These are phyloP conservation scores for Pilobolus umbonatus DNA, from an alignment of 192 early-diverging fungal genomes.

Conservation along the genomic window DNA sequence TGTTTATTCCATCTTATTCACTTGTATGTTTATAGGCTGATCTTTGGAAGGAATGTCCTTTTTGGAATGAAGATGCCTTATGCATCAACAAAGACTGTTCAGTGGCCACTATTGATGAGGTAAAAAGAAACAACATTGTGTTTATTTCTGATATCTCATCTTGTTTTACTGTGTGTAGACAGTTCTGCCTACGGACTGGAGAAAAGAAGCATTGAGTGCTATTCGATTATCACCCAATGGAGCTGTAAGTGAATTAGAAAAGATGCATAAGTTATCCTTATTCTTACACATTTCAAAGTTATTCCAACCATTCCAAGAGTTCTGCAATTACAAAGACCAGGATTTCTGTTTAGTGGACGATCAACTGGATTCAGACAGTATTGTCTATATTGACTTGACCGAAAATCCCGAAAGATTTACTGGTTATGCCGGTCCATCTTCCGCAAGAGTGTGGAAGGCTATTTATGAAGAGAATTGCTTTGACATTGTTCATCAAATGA, in stretches of 20 bases:
- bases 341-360: slow-evolving; percentile 92
- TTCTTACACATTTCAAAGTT: slow-evolving; percentile 36
- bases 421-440: slow-evolving; percentile 87
- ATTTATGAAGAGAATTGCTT: slow-evolving; percentile 99
- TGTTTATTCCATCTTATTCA: background rate
- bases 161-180: slow-evolving; percentile 23
- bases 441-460: slow-evolving; percentile 88
- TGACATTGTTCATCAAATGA: slow-evolving; percentile 60
- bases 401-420: slow-evolving; percentile 97
- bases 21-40: slow-evolving; percentile 73
- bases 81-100: slow-evolving; percentile 85
- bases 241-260: slow-evolving; percentile 31
- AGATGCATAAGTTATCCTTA: background rate
- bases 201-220: slow-evolving; percentile 59
- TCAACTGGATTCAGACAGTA: slow-evolving; percentile 46
- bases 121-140: slow-evolving; percentile 5
- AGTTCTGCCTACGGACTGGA: slow-evolving; percentile 45
- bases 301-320: slow-evolving; percentile 48
- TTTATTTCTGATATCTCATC: slow-evolving; percentile 31
- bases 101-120: slow-evolving; percentile 78
- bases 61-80: slow-evolving; percentile 81
- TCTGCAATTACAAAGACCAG: slow-evolving; percentile 62
- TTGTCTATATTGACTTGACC: slow-evolving; percentile 82
- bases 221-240: slow-evolving; percentile 63
- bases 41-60: slow-evolving; percentile 82